Base-by-base conservation (phyloP, 2,329 filamentous ascomycete species). In the Knufia petricola region DNA sequence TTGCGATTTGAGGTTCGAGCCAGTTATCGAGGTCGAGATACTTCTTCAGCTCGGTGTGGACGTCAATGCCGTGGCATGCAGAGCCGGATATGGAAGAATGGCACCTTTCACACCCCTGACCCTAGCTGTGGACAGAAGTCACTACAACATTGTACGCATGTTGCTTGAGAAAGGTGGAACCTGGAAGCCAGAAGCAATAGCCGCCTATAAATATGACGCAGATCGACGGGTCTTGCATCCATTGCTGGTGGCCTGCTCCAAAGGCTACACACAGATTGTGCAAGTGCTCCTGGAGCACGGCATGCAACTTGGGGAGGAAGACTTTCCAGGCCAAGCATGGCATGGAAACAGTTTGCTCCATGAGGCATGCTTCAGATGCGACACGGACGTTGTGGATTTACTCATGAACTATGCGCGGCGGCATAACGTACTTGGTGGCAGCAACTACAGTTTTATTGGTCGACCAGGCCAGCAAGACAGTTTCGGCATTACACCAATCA, bases 311-410 rank as follows among this genome's bases (percentile, higher is more conserved):
- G 42, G 50, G 6, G 47, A 50, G 4, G 32, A 26, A 3, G 46
- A 46, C 4, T 57, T 54, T 26, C 53, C 55, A 2, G 6, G 44
- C 9, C 31, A 34, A 23, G 45, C 43, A 3, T 57, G 54, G 53
- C 49, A 57, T 30, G 55, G 55, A 21, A 55, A 52, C 34, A 54
- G 48, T 2, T 48, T 56, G 10, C 51, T 58, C 3, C 54, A 56
- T 28, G 54, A 58, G 21, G 54, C 55, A 10, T 48, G 52, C n/a
- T 48, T 51, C 30, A 49, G 47, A 1, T 56, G 52, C 21, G 54
- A 58, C 34, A 28, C 48, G 3, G 30, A 41, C 2, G 38, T 58
- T 15, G 54, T 58, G 1, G 50, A 53, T 32, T 48, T 54, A 6
- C 46, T 58, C 4, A 21, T 54, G 23, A 49, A 51, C 28, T 31